These are phyloP conservation scores for Chloris gayana DNA, from an alignment of 176 grass and related monocot genomes.

Conservation along the genomic window DNA sequence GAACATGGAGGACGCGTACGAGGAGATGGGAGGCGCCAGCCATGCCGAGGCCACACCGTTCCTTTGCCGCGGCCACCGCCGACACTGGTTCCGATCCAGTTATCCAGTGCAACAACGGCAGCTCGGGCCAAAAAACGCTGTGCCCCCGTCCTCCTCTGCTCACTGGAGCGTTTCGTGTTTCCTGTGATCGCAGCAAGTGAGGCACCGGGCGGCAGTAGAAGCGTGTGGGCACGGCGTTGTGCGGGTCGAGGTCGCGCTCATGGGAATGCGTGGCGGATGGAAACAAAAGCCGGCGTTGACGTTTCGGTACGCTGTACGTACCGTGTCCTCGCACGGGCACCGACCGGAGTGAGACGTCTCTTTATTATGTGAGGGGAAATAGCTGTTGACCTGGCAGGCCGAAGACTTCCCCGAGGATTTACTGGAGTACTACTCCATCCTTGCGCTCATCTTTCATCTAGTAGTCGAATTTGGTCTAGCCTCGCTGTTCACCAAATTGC, in stretches of 20 bases:
- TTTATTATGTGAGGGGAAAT: too few species aligned
- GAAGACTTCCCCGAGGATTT: background rate
- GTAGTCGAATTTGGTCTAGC: too few species aligned
- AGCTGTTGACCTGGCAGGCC: background rate
- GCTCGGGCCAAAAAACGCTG: background rate
- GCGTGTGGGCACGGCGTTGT: background rate
- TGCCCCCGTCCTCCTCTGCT: too few species aligned
- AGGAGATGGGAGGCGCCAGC: too few species aligned
- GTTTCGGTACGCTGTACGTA: constrained; percentile 3
- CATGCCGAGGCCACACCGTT: too few species aligned
- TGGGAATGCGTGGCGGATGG: background rate
- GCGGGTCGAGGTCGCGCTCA: background rate
- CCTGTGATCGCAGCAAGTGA: background rate
- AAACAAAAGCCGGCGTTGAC: background rate
- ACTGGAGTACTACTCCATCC: too few species aligned
- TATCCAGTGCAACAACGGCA: too few species aligned
- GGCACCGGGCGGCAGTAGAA: background rate
- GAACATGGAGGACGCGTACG: too few species aligned
- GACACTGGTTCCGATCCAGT: background rate
- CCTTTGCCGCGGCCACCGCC: too few species aligned
- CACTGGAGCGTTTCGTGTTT: background rate
- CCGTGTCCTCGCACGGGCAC: background rate
- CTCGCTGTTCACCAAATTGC: too few species aligned
- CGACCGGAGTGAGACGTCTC: background rate
- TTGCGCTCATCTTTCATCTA: too few species aligned